phyloP scores from a whole-genome alignment of 1,284 basidiomycete genomes.

The Cystobasidium sp. region DNA sequence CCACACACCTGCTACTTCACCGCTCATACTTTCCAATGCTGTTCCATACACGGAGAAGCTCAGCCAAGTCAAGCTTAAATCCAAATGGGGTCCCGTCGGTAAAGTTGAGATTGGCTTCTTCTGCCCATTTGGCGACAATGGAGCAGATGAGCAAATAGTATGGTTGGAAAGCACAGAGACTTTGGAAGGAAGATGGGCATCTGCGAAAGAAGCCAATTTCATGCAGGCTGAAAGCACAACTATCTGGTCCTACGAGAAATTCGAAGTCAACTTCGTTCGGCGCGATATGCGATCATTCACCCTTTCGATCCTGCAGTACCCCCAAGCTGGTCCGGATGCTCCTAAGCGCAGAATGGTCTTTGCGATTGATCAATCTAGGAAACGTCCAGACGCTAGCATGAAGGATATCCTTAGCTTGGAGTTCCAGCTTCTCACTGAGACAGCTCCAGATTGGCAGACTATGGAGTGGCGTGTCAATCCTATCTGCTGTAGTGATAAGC shows the following conservation, averaged over 20 bases:
- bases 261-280: constrained; percentile 49
- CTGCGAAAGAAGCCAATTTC: background rate
- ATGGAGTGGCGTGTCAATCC: constrained; percentile 52
- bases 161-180: constrained; percentile 36
- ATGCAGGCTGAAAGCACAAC: constrained; percentile 18
- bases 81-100: constrained; percentile 40
- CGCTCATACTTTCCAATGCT: constrained; percentile 47
- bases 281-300: constrained; percentile 51
- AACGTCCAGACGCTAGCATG: constrained; percentile 9
- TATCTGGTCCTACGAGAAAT: constrained; percentile 49
- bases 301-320: constrained; percentile 49
- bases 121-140: constrained; percentile 33
- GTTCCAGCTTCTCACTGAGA: constrained; percentile 47
- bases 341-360: constrained; percentile 48
- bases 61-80: constrained; percentile 31
- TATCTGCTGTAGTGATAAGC: constrained; percentile 48
- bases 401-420: constrained; percentile 32
- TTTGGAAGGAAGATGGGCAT: constrained; percentile 32
- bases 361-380: constrained; percentile 10
- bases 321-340: constrained; percentile 47
- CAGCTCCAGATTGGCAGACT: constrained; percentile 40
- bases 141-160: constrained; percentile 38
- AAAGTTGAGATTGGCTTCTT: constrained; percentile 31
- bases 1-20: constrained; percentile 45
- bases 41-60: constrained; percentile 47